Percentiles rank a stretch among this genome's conserved stretches.
phyloP scores from a whole-genome alignment of 768 basidiomycete species.

The Tulasnella sp. region DNA sequence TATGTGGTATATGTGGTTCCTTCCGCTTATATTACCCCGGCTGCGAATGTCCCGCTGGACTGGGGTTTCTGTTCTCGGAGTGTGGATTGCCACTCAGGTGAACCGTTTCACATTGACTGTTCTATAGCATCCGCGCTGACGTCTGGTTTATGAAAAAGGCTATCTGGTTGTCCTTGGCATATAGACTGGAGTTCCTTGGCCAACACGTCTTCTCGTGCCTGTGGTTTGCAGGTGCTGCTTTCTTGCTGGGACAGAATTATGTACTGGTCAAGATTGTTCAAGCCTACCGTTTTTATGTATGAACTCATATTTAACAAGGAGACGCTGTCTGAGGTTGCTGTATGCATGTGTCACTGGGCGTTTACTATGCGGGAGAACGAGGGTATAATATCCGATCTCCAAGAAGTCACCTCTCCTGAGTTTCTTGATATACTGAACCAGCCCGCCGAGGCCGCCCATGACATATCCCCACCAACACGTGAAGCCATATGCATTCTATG shows the following conservation, averaged over 20 bases:
- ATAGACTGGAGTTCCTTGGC: slow-evolving; percentile 80
- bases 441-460: too few relatives aligned
- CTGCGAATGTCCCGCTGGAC: slow-evolving; percentile 41
- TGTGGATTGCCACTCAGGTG: slow-evolving; percentile 62
- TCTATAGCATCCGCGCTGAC: too few relatives aligned
- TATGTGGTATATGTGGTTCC: slow-evolving; percentile 85
- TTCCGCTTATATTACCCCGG: slow-evolving; percentile 69
- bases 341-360: background rate
- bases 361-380: too few relatives aligned
- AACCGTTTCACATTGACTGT: slow-evolving; percentile 6
- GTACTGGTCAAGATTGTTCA: slow-evolving; percentile 54
- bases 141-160: too few relatives aligned
- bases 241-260: slow-evolving; percentile 71
- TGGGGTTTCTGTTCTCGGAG: slow-evolving; percentile 32
- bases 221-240: slow-evolving; percentile 68
- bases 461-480: too few relatives aligned
- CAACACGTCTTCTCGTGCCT: slow-evolving; percentile 57
- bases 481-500: too few relatives aligned
- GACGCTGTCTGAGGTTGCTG: background rate
- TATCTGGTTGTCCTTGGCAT: slow-evolving; percentile 85
- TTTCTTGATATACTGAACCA: too few relatives aligned
- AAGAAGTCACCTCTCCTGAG: too few relatives aligned
- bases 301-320: too few relatives aligned
- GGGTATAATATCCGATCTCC: too few relatives aligned
- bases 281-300: slow-evolving; percentile 15